These are phyloP conservation scores for Cytospora paraplurivora DNA, from an alignment of 2,329 filamentous ascomycete species.

Conservation along the genomic window DNA sequence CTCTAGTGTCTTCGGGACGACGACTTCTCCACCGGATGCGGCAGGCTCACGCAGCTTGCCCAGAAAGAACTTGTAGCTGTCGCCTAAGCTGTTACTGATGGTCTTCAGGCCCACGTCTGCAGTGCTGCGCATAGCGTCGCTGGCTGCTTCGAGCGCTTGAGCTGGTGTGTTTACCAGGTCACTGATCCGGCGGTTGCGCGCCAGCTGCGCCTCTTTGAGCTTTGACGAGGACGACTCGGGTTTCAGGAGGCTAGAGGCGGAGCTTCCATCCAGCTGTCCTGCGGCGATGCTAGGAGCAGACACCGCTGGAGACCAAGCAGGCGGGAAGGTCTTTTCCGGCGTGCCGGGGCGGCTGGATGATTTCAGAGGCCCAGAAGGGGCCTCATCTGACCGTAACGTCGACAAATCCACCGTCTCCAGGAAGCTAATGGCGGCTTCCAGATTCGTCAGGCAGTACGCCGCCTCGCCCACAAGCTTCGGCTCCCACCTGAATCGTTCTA, in stretches of 20 bases:
- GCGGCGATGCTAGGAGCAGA: conserved; percentile 39
- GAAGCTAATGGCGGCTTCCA: conserved; percentile 93
- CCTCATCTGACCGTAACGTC: conserved; percentile 80
- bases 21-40: conserved; percentile 49
- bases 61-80: conserved; percentile 91
- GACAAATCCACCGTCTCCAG: conserved; percentile 93
- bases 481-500: conserved; percentile 86
- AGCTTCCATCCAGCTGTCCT: conserved; percentile 28
- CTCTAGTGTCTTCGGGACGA: conserved; percentile 85
- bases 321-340: conserved; percentile 58
- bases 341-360: conserved; percentile 50
- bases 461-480: conserved; percentile 89
- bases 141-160: conserved; percentile 77
- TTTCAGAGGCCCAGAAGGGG: conserved; percentile 68
- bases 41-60: conserved; percentile 69
- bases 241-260: conserved; percentile 36
- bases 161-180: conserved; percentile 84
- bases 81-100: conserved; percentile 86
- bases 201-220: conserved; percentile 47
- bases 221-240: conserved; percentile 44
- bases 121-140: conserved; percentile 81
- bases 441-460: conserved; percentile 92
- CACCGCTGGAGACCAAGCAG: conserved; percentile 53
- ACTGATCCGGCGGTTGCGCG: conserved; percentile 76
- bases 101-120: conserved; percentile 92